Evolutionary conservation across 2,329 filamentous ascomycete genomes (phyloP).

Genomic region (Scytalidium sp.): DNA sequence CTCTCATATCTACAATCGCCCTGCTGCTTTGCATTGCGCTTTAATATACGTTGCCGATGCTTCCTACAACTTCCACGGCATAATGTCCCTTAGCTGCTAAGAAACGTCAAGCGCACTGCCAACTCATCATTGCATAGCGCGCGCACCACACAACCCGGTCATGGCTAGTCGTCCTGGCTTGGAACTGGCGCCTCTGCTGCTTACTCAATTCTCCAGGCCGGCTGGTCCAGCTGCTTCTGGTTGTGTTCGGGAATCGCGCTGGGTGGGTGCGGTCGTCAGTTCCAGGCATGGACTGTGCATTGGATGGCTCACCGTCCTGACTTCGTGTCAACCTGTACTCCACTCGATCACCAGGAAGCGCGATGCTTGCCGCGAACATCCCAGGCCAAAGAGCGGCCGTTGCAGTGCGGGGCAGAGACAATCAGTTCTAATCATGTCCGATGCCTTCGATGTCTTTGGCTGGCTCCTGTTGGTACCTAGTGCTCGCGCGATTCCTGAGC

Average conservation of each 20-base stretch:
- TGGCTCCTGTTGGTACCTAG: neutral
- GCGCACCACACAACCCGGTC: constrained; percentile 39
- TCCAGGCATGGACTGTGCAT: constrained; percentile 32
- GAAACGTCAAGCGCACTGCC: constrained; percentile 63
- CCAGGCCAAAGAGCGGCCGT: constrained; percentile 20
- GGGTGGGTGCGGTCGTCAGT: constrained; percentile 2
- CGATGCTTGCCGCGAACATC: constrained; percentile 17
- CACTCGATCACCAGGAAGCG: constrained; percentile 29
- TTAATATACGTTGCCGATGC: constrained; percentile 24
- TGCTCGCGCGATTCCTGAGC: neutral
- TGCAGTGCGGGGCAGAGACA: constrained; percentile 28
- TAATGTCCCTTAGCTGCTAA: constrained; percentile 43
- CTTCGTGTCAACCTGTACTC: constrained; percentile 34
- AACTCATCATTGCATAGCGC: constrained; percentile 70
- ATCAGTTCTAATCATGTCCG: constrained; percentile 1
- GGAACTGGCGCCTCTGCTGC: constrained; percentile 12
- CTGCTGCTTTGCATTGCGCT: constrained; percentile 3
- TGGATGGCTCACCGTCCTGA: constrained; percentile 26
- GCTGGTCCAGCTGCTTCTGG: neutral
- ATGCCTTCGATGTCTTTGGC: neutral
- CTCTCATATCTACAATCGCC: neutral
- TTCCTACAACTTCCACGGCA: constrained; percentile 38
- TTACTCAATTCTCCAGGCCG: neutral
- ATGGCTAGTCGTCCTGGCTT: constrained; percentile 26
- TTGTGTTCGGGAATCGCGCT: constrained; percentile 4